Base-by-base conservation (phyloP, 139 green algal genomes). In the Nannochloris sp. region DNA sequence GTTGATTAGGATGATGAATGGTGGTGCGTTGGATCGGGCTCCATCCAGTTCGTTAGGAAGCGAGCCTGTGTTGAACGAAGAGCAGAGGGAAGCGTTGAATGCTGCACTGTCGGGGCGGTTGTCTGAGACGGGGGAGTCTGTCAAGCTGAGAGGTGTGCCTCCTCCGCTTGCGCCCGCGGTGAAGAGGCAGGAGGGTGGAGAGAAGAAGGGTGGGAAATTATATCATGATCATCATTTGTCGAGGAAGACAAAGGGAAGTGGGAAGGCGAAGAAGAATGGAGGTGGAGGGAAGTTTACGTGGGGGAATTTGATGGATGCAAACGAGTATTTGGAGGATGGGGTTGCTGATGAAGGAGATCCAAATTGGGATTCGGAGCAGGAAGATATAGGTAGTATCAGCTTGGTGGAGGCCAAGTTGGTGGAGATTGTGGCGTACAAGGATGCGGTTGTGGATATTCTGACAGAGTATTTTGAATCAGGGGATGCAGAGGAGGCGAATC, bases 251-350 rank as follows among this genome's bases (percentile, higher is more conserved):
- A 77, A 61, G 69, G 50, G 50, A 58, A 62, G 55, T 3, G 85
- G 87, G 6, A 74, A 62, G 18, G 40, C 80, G 23, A 94, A 95
- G 75, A 95, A 95, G 56, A 73, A 75, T 34, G 89, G 89, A 0
- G 82, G 55, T 4, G 88, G 88, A 10, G 89, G 89, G 46, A 91
- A 90, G 71, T 94, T 77, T 70, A 93, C 87, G 0, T 96, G 89
- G 89, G 88, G 87, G 19, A 48, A 43, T 3, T 61, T 75, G 21
- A 34, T 80, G 43, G 73, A 80, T 15, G 62, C 72, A 14, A 49
- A 46, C n/a, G 8, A 21, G 55, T 10, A 16, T 19, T 23, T 31
- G 24, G 23, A n/a, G 19, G 66, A 64, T 34, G 57, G n/a, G 19
- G 66, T 64, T 25, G 25, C 85, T 14, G 83, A 91, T 78, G 70